Evolutionary conservation across 805 yeast species (phyloP).

Genomic region (Saccharomycopsis oosterbeekiorum): DNA sequence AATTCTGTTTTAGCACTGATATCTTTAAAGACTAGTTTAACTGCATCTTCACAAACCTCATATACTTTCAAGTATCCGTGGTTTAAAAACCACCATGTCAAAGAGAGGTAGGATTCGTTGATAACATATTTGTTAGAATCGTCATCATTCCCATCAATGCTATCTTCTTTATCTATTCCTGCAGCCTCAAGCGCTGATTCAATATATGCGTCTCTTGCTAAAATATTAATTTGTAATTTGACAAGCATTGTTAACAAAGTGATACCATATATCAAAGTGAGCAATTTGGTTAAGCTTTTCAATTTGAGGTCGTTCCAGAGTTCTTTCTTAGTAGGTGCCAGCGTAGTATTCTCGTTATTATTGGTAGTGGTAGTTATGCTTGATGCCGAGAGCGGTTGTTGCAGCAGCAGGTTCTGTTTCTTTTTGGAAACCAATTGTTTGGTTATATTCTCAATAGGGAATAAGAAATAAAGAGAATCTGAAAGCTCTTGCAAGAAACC

Average conservation of each 20-base stretch:
- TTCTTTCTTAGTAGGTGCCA: conserved; percentile 43
- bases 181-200: conserved; percentile 70
- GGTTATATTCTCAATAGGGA: conserved; percentile 68
- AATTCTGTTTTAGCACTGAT: conserved; percentile 69
- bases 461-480: conserved; percentile 47
- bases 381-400: conserved; percentile 19
- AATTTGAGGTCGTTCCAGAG: conserved; percentile 79
- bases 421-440: conserved; percentile 37
- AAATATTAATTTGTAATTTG: conserved; percentile 75
- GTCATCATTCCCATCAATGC: conserved; percentile 18
- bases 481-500: conserved; percentile 73
- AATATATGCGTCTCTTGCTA: conserved; percentile 79
- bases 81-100: conserved; percentile 91
- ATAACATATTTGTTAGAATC: conserved; percentile 39
- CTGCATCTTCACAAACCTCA: conserved; percentile 43
- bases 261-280: conserved; percentile 60
- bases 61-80: conserved; percentile 66
- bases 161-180: conserved; percentile 31
- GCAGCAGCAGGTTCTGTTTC: conserved; percentile 24
- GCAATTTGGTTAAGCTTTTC: conserved; percentile 60
- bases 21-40: conserved; percentile 48
- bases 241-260: conserved; percentile 69
- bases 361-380: not conserved
- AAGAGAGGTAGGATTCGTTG: conserved; percentile 75
- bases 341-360: not conserved